Conservation (phyloP, 192 early-diverging fungal genomes). For the Dimargaris cristalligena region DNA sequence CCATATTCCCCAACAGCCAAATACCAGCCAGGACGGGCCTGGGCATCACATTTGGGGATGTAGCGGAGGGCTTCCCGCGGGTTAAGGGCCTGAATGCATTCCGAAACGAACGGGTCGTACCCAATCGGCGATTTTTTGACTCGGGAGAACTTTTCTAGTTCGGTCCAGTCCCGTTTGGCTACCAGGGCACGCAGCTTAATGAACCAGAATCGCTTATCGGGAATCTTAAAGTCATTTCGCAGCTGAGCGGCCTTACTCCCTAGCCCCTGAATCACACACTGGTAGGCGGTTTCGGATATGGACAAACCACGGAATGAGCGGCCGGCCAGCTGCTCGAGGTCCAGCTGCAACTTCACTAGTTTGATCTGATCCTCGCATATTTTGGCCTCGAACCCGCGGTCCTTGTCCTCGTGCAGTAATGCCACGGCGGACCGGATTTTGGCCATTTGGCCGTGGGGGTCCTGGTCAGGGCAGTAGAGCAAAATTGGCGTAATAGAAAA, state of each 20-base stretch:
- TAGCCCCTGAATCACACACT: conserved; percentile 55
- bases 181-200: conserved; percentile 73
- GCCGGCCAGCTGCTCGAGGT: conserved; percentile 54
- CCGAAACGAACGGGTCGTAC: conserved; percentile 64
- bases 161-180: conserved; percentile 65
- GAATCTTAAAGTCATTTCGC: conserved; percentile 66
- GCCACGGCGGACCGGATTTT: conserved; percentile 57
- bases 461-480: no score
- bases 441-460: conserved; percentile 37
- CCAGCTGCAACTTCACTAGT: conserved; percentile 52
- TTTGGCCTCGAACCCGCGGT: conserved; percentile 52
- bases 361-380: conserved; percentile 36
- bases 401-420: conserved; percentile 55
- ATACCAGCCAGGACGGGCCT: conserved; percentile 39
- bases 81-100: conserved; percentile 58
- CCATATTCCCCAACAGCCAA: conserved; percentile 54
- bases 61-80: conserved; percentile 60
- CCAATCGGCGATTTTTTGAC: conserved; percentile 69
- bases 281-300: conserved; percentile 72
- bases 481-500: no score
- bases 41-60: conserved; percentile 49
- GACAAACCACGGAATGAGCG: conserved; percentile 52
- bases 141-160: conserved; percentile 61
- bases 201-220: conserved; percentile 81
- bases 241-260: conserved; percentile 57